Base-by-base conservation (phyloP, 2,329 filamentous ascomycete genomes). In the Chrysosporium keratinophilum region DNA sequence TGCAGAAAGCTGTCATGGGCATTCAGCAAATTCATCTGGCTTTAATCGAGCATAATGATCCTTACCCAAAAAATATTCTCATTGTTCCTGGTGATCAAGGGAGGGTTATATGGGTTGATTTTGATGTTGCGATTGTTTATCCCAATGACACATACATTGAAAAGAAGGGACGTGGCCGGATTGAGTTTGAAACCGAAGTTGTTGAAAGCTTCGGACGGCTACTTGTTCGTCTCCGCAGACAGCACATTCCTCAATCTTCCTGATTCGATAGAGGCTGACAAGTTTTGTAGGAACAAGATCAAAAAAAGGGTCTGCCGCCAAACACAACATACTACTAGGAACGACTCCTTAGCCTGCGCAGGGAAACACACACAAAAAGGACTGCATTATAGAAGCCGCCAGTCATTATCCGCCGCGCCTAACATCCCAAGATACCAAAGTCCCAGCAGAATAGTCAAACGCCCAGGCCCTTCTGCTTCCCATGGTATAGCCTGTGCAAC, bases 51-150 rank as follows among this genome's bases (percentile, higher is more conserved):
- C 55, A 57, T 34, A 57, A 57, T 57, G 55, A 57, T 35, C 35
- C 47, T 41, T 54, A 57, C 37, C 54, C 50, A n/a, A 56, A 56
- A 45, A 56, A 56, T 20, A 52, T 54, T 12, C 14, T 54, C 33
- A 56, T 56, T 17, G 40, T 56, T 37, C 54, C 54, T 42, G 54
- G 46, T 28, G 48, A 50, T 6, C 19, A 39, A 0, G 54, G 50
- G 41, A 50, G 50, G 33, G 50, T 56, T 54, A 28, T 56, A 14
- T 56, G 50, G 54, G 40, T 56, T 43, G 54, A 56, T 54, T 56
- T 58, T 50, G 54, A 58, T 54, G 51, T 56, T 50, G 46, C 56
- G 15, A 58, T 58, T 37, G 40, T 46, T 45, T 56, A 54, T 41
- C 54, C 56, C 44, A 34, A n/a, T n/a, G n/a, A n/a, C n/a, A n/a